Evolutionary conservation across 305 asterid genomes (phyloP), one percentile per base, ranked within the genome.

Genomic region (Petunia hybrid): DNA sequence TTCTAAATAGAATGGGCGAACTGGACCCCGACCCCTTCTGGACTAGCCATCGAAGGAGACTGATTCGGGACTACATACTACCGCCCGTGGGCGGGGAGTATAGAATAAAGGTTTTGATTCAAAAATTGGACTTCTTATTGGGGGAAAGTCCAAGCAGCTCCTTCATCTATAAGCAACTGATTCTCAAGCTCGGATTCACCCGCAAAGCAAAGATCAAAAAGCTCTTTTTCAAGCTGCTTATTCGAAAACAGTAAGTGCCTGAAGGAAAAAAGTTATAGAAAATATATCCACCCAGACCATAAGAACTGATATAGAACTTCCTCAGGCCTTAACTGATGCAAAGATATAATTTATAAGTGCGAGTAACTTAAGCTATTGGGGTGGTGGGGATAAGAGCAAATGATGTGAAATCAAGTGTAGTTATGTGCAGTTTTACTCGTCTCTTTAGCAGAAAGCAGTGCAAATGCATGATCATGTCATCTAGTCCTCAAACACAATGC

Each of bases 201-300:
- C n/a, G n/a, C n/a, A n/a, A n/a, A n/a, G n/a, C n/a, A n/a, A n/a
- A n/a, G n/a, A n/a, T n/a, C n/a, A n/a, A n/a, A n/a, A n/a, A n/a
- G n/a, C n/a, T n/a, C n/a, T n/a, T n/a, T n/a, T n/a, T n/a, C n/a
- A n/a, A n/a, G n/a, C n/a, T n/a, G n/a, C n/a, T n/a, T n/a, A n/a
- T n/a, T n/a, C n/a, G n/a, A n/a, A n/a, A n/a, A n/a, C n/a, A n/a
- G n/a, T n/a, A n/a, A n/a, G n/a, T 51, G 36, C 45, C 45, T 73
- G 45, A 51, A 48, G 63, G 31, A 22, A 22, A 0, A 22, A 73
- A 51, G 46, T 73, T 46, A 73, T 1, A 73, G 62, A 48, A 73
- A 22, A 51, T 45, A 51, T 35, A 73, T 51, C 62, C 35, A 73
- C 36, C 63, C 78, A 53, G 35, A 51, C 78, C 78, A 71, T 48